A percentile compares a stretch with the other conserved stretches of the same genome.
phyloP scores from a whole-genome alignment of 2,329 filamentous ascomycete species.

The Alternaria brassicicola region DNA sequence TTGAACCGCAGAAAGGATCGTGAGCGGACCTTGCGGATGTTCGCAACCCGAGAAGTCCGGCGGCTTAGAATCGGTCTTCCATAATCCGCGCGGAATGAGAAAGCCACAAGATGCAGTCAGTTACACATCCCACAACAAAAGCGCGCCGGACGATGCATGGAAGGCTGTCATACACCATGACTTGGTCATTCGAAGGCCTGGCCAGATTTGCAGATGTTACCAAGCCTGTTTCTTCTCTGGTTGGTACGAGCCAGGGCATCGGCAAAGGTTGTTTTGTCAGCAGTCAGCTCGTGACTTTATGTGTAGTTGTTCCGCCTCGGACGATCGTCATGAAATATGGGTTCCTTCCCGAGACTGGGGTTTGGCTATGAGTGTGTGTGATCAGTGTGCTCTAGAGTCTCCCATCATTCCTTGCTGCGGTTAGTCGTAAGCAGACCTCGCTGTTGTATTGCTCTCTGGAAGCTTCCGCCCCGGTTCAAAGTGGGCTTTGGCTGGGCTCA shows the following conservation, averaged over 20 bases:
- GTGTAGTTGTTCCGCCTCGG: background rate
- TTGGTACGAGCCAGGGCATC: background rate
- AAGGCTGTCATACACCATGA: background rate
- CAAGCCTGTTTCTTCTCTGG: background rate
- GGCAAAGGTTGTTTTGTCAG: background rate
- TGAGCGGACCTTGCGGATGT: slow-evolving; percentile 11
- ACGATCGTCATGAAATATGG: background rate
- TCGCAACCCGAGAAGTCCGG: slow-evolving; percentile 15
- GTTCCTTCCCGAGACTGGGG: background rate
- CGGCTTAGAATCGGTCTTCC: background rate
- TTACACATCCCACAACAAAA: background rate
- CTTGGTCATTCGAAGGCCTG: background rate
- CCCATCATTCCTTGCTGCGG: slow-evolving; percentile 27
- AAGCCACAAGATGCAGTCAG: background rate
- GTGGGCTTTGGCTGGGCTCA: slow-evolving; percentile 19
- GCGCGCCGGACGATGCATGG: background rate
- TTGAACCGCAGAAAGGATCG: background rate
- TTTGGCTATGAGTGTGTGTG: background rate
- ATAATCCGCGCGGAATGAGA: background rate
- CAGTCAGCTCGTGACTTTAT: background rate
- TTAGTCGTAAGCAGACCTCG: slow-evolving; percentile 8
- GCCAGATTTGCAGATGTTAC: background rate
- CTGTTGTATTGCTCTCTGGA: background rate
- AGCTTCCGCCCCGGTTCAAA: slow-evolving; percentile 10
- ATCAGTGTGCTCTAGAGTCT: slow-evolving; percentile 32